Evolutionary conservation across 2,329 filamentous ascomycete species (phyloP), one percentile per base, ranked within the genome.

Genomic region (Microcyclosporella mali): DNA sequence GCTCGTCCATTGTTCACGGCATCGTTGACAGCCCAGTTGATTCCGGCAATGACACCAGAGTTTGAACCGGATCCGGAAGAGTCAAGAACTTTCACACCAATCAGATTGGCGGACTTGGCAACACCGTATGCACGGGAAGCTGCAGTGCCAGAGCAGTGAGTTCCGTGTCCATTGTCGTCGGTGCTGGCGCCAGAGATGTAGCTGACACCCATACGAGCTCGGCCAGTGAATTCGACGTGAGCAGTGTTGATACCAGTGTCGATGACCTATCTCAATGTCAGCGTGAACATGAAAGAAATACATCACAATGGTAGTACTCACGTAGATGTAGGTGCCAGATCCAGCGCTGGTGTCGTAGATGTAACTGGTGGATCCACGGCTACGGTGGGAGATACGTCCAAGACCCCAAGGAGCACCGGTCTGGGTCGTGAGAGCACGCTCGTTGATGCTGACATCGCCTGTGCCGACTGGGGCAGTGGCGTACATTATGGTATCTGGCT

Each of bases 61-160:
- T 63, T 65, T 3, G 61, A 66, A 19, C 72, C 72, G 36, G 63
- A 64, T 33, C 70, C 68, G 11, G 66, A 51, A 21, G 60, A 62
- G 35, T 64, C 65, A 27, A 73, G 64, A 11, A 74, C 72, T 58
- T 74, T 75, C 44, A 78, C 73, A 31, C 70, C 70, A 28, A 68
- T 63, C 52, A 71, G 59, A 56, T 68, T 70, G 38, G 68, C 68
- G 11, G 58, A 61, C 36, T 65, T 63, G 8, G 68, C 65, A 3
- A 39, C 37, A 49, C 80, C 79, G 45, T 77, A 82, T 3, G 74
- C 81, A 41, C 66, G 67, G 29, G 78, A 77, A n/a, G 67, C 80
- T 34, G 81, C 74, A 50, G 90, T 97, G 57, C 90, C 90, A 52
- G 90, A 95, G 81, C 90, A 97, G 65, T 82, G 79, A 42, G 70